Conservation (phyloP, 768 basidiomycete species). For the Flagelloscypha sp. region DNA sequence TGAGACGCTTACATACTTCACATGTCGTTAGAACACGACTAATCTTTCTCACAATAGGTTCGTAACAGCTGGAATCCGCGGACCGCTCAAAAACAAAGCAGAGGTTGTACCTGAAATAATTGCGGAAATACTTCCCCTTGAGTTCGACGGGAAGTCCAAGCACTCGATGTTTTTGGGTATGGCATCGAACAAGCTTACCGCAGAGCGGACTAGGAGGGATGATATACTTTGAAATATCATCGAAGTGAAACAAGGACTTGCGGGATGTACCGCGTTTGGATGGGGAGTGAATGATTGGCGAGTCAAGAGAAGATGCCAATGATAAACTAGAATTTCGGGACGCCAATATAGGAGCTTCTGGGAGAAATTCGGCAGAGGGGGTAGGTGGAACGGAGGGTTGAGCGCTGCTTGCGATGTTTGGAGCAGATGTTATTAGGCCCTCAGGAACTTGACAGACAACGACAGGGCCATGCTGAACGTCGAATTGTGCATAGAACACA, state of each 20-base stretch:
- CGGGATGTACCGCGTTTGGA: conserved; percentile 41
- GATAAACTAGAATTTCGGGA: conserved; percentile 49
- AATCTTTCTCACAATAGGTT: conserved; percentile 91
- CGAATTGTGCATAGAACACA: conserved; percentile 92
- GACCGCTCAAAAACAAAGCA: conserved; percentile 93
- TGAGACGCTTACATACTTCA: conserved; percentile 52
- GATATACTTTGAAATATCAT: conserved; percentile 87
- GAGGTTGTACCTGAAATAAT: conserved; percentile 89
- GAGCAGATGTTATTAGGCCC: conserved; percentile 59
- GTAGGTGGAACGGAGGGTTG: conserved; percentile 29
- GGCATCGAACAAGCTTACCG: conserved; percentile 81
- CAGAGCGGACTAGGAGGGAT: conserved; percentile 84
- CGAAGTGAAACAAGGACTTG: conserved; percentile 73
- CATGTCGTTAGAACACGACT: conserved; percentile 81
- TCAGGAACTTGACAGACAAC: conserved; percentile 94
- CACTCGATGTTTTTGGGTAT: conserved; percentile 74
- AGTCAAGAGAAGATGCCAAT: conserved; percentile 37
- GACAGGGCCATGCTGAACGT: conserved; percentile 76
- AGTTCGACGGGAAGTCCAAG: conserved; percentile 88
- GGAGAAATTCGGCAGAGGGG: conserved; percentile 27
- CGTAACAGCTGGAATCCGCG: conserved; percentile 91
- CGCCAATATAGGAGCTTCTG: conserved; percentile 20
- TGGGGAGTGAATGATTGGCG: conserved; percentile 33
- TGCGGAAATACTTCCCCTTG: conserved; percentile 68
- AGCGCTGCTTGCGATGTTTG: conserved; percentile 12